Evolutionary conservation across 2,329 filamentous ascomycete genomes (phyloP), one percentile per base, ranked within the genome.

Genomic region (Ophiostoma triangulosporum): DNA sequence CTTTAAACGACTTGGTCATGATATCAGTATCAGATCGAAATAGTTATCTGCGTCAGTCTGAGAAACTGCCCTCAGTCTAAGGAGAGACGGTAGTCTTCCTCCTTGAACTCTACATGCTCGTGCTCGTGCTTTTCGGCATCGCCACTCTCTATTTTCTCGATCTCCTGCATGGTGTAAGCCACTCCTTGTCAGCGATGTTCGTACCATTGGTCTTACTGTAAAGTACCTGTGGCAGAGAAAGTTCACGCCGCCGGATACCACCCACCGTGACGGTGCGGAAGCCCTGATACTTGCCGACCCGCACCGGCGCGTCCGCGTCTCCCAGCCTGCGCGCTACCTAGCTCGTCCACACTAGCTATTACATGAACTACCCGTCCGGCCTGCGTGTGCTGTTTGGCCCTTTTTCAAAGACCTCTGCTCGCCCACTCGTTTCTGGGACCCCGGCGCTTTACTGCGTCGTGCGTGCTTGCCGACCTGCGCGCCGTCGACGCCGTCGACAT

Each of bases 291-390:
- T 73, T 87, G 9, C 68, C 78, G 1, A 70, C 71, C 14, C 78
- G 86, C 32, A 17, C 20, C 11, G 36, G 32, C 14, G 36, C 35
- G 6, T 12, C 35, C 17, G 31, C 27, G 9, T 49, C 33, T 4
- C 49, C 35, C 29, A 33, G 33, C 8, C 75, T 97, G 24, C 81
- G 89, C 52, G 87, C 90, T 32, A 97, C 91, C 38, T 96, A 91
- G 91, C 80, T 97, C 2, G 91, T 91, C 33, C 91, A 97, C 67
- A 89, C 91, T 3, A 95, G 89, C 71, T 95, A 89, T 71, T 90
- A 88, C 63, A 80, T 95, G 60, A 91, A 96, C 67, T 96, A 90
- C 62, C 88, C 89, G 1, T 77, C 78, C 14, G 91, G 91, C 1
- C 73, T 97, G 52, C 82, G 91, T 52, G 88, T 95, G 3, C 78